A percentile compares a stretch with the other conserved stretches of the same genome.
Conservation (phyloP, 768 basidiomycete genomes). For the Leccinum arenicola region DNA sequence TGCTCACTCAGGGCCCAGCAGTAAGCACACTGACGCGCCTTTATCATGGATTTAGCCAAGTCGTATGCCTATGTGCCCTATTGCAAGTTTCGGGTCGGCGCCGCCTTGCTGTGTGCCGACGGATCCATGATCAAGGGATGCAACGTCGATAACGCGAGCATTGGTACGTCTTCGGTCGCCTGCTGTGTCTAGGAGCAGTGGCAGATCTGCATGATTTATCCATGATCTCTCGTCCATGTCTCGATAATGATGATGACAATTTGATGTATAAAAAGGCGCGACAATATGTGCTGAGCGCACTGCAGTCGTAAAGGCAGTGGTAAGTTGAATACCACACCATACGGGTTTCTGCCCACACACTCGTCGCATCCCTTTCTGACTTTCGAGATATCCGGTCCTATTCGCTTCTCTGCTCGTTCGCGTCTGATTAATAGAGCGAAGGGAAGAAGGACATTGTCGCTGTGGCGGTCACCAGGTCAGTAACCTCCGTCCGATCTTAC, state of each 20-base stretch:
- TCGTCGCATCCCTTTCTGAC: not conserved
- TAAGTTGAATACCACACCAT: constrained; percentile 37
- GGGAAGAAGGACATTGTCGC: constrained; percentile 68
- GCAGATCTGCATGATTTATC: not conserved
- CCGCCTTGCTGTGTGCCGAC: constrained; percentile 69
- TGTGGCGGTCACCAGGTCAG: constrained; percentile 79
- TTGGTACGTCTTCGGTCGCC: constrained; percentile 53
- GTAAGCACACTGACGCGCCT: not conserved
- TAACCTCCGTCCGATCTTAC: constrained; percentile 8
- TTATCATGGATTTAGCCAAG: constrained; percentile 46
- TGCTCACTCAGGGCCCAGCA: not conserved
- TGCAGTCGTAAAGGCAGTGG: constrained; percentile 91
- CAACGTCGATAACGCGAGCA: constrained; percentile 93
- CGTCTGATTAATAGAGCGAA: constrained; percentile 57
- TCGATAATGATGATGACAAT: not conserved
- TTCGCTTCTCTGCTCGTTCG: not conserved
- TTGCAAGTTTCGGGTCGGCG: constrained; percentile 94
- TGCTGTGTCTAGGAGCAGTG: not conserved
- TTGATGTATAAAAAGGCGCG: constrained; percentile 51
- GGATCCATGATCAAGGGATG: constrained; percentile 79
- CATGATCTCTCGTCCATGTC: not conserved
- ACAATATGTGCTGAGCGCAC: constrained; percentile 95
- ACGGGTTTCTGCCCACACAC: not conserved
- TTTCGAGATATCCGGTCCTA: not conserved
- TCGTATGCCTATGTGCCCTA: constrained; percentile 77